Base-by-base conservation (phyloP, 805 yeast genomes). In the Wickerhamiella kurtzmanii region DNA sequence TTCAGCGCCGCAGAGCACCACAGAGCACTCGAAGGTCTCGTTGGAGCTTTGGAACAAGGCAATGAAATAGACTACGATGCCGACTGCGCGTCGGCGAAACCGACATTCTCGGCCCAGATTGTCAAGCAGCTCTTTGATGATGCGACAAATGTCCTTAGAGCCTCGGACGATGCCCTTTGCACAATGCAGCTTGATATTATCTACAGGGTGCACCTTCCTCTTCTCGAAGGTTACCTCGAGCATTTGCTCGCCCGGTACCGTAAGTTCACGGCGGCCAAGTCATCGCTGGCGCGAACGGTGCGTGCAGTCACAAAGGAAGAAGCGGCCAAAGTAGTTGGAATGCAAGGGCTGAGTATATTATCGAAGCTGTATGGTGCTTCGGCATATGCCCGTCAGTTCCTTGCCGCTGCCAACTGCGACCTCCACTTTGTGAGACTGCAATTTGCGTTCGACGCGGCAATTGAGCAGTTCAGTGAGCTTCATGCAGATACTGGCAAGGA, bases 41-140 rank as follows among this genome's bases (percentile, higher is more conserved):
- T 18, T 9, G 41, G 15, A 5, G 15, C 20, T 9, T 9, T 38
- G 5, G 41, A 38, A 8, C 20, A 38, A n/a, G 41, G 41, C 41
- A 15, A 39, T 15, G 39, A 60, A 2, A 72, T 81, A 25, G 88
- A 82, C 55, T 65, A 62, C 50, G 88, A 82, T 44, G 56, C 67
- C 15, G 70, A 53, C 28, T 48, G 25, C 13, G 39, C 47, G 20
- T 35, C 61, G 44, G 69, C 76, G 0, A 72, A 71, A 50, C 87
- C 89, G 0, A 80, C 86, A 0, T 72, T 72, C 50, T 74, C 85
- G 1, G 76, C 87, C 0, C 66, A 71, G 36, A 73, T 75, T 43
- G 59, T 82, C 50, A 69, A 69, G 39, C 77, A 77, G 53, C 60
- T 82, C 38, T 61, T 82, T 19, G 76, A 77, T 51, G 72, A 73